Percentiles rank a stretch among this genome's conserved stretches.
Conservation (phyloP, 176 grass and related monocot species). For the Carex parvula region DNA sequence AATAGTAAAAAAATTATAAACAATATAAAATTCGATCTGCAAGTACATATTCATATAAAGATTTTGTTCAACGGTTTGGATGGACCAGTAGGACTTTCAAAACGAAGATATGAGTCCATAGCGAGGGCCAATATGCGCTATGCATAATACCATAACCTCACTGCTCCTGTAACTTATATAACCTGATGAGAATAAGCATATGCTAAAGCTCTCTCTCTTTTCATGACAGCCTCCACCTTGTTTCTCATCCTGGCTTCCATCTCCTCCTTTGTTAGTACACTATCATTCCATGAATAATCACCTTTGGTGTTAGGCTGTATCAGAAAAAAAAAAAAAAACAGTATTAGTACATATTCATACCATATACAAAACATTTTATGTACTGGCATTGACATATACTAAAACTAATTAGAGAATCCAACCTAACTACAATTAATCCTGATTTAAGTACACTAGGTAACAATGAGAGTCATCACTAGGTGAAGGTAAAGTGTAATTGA, state of each 20-base stretch:
- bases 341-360: not conserved
- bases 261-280: slow-evolving; percentile 57
- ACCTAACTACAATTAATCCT: not conserved
- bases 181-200: slow-evolving; percentile 98
- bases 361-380: not conserved
- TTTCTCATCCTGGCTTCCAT: slow-evolving; percentile 49
- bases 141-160: too few relatives aligned
- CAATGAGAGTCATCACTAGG: not conserved
- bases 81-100: too few relatives aligned
- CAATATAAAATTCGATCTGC: too few relatives aligned
- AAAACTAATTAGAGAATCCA: not conserved
- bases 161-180: slow-evolving; percentile 13
- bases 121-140: too few relatives aligned
- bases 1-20: too few relatives aligned
- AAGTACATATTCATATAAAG: too few relatives aligned
- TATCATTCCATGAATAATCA: slow-evolving; percentile 55
- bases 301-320: slow-evolving; percentile 19
- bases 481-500: too few relatives aligned
- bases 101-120: too few relatives aligned
- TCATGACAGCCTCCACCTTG: slow-evolving; percentile 80
- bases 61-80: too few relatives aligned
- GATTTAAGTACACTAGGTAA: not conserved
- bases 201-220: slow-evolving; percentile 78
- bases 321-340: not conserved
- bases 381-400: not conserved